Evolutionary conservation across 805 yeast genomes (phyloP), one percentile per base, ranked within the genome.

Genomic region (Candida quercuum): DNA sequence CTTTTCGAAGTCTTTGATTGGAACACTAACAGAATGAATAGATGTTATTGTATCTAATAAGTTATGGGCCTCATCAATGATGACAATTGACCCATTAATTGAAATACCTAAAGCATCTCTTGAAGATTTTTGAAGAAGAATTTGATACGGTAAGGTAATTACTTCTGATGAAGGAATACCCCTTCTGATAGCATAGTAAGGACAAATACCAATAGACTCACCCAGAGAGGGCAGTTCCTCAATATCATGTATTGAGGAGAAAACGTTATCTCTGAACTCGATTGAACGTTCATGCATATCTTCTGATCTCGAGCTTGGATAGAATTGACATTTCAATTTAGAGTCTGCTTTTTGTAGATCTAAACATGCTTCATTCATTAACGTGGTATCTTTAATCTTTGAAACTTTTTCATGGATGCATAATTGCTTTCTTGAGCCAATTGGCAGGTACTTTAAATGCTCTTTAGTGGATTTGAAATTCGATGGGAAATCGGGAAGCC

Each of bases 61-160:
- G 54, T 89, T 89, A 54, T 89, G 98, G 0, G 97, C 97, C 55
- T 89, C 98, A 57, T 89, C 98, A 20, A 89, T 79, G 5, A 91
- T 73, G 1, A 91, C 76, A 3, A 89, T 71, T 1, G 89, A 69
- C 39, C 76, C 72, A 36, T 71, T 69, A 9, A 89, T 51, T 28
- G 78, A 69, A 6, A 89, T 53, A 1, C 75, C 74, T 30, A 88
- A 53, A 0, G 77, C 64, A 5, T 69, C 68, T 47, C 96, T 66
- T 0, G 93, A 64, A 11, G 69, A 69, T 42, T 81, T 84, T 1
- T 86, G 61, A 9, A 69, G 45, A 12, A 89, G 57, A 44, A 86
- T 65, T 49, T 88, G 96, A 49, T 89, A 89, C 0, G 98, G 97
- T 30, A 91, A 63, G 0, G 96, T 79, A 1, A 89, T 67, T 0